phyloP scores from a whole-genome alignment of 371 early-diverging fungal species.

The Quaeritorhiza haematococci region DNA sequence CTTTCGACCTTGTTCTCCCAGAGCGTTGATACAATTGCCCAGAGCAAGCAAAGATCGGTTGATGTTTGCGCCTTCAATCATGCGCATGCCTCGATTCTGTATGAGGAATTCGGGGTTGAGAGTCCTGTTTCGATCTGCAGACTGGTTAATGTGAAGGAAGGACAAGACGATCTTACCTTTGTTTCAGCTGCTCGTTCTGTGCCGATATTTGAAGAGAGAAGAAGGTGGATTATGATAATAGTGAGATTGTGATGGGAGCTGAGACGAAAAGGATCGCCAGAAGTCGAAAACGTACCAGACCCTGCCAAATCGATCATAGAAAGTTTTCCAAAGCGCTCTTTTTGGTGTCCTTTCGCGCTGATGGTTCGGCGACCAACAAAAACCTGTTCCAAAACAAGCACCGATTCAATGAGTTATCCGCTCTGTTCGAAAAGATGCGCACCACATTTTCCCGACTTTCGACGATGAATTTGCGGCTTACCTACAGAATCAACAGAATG shows the following conservation, averaged over 20 bases:
- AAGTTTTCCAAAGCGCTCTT: conserved; percentile 26
- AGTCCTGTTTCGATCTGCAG: neutral
- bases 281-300: conserved; percentile 17
- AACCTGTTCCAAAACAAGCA: conserved; percentile 7
- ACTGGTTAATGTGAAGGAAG: neutral
- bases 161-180: conserved; percentile 10
- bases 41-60: conserved; percentile 83
- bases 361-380: conserved; percentile 17
- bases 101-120: neutral
- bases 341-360: conserved; percentile 8
- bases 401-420: too few species aligned
- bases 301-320: conserved; percentile 48
- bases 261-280: too few species aligned
- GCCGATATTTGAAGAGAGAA: conserved; percentile 11
- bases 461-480: too few species aligned
- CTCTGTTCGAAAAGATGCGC: too few species aligned
- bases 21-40: conserved; percentile 88
- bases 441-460: too few species aligned
- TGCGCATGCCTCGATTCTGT: conserved; percentile 57
- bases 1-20: conserved; percentile 59
- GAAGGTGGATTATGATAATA: conserved; percentile 7
- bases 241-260: neutral
- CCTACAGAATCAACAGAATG: too few species aligned
- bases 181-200: conserved; percentile 40
- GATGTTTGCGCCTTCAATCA: conserved; percentile 85